Evolutionary conservation across 2,329 filamentous ascomycete genomes (phyloP).

Genomic region (Escovopsis sp.): DNA sequence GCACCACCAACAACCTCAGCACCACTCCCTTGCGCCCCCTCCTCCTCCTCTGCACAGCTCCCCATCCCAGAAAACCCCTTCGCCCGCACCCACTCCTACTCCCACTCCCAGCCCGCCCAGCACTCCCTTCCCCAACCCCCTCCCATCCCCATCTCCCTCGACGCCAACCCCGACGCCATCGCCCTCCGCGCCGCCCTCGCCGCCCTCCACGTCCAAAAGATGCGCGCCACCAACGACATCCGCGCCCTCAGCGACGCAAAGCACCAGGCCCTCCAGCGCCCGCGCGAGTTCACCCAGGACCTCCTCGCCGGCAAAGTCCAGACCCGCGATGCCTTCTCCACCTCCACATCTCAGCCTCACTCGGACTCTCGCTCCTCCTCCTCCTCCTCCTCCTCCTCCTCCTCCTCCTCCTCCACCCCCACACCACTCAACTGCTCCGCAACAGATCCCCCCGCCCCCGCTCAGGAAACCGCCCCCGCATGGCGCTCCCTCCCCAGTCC

Average conservation of each 20-base stretch:
- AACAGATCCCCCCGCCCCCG: no score
- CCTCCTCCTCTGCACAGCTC: no score
- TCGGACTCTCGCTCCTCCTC: no score
- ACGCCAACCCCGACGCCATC: constrained; percentile 68
- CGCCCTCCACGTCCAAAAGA: constrained; percentile 72
- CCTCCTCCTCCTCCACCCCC: no score
- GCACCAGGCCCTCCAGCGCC: constrained; percentile 52
- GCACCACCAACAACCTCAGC: no score
- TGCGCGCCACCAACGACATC: constrained; percentile 63
- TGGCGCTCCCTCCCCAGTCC: constrained; percentile 58
- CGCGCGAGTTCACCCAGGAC: constrained; percentile 55
- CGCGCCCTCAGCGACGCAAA: constrained; percentile 54
- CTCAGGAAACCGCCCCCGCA: constrained; percentile 15
- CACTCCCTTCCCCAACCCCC: constrained; percentile 29
- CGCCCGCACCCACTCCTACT: constrained; percentile 2
- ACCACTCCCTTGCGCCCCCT: constrained; percentile 21
- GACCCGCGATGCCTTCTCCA: constrained; percentile 4
- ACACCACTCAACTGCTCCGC: no score
- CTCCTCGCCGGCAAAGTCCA: constrained; percentile 45
- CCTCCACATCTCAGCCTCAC: no score
- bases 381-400: no score
- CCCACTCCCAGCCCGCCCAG: constrained; percentile 30
- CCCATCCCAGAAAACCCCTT: no score
- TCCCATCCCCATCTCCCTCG: constrained; percentile 39
- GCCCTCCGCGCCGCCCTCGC: constrained; percentile 75